Percentiles rank a stretch among this genome's conserved stretches.
Evolutionary conservation across 495 filamentous ascomycete species (phyloP).

Genomic region (Chaetomidium leptoderma): DNA sequence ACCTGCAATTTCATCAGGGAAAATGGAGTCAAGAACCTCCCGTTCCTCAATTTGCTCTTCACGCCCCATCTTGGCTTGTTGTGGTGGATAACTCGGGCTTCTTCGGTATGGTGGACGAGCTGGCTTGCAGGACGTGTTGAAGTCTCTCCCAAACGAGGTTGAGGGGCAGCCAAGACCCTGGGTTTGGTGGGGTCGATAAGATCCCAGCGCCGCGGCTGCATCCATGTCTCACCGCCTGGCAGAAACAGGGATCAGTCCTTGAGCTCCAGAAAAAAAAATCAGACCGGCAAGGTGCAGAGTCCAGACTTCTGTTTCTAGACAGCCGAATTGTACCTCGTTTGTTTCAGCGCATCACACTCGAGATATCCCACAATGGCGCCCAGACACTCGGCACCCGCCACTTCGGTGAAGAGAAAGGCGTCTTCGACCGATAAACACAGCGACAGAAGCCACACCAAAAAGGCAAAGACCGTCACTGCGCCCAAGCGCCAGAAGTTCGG

Average conservation of each 20-base stretch:
- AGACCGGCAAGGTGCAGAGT: neutral
- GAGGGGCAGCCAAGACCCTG: constrained; percentile 14
- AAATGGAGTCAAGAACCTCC: constrained; percentile 96
- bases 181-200: constrained; percentile 10
- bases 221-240: constrained; percentile 41
- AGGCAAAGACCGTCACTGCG: constrained; percentile 40
- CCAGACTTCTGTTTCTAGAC: neutral
- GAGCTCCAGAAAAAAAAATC: constrained; percentile 26
- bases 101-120: neutral
- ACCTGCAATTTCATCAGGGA: constrained; percentile 96
- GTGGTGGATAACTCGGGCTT: neutral
- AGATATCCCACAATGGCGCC: constrained; percentile 17
- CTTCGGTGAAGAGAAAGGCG: constrained; percentile 41
- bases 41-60: constrained; percentile 96
- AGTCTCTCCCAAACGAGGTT: neutral
- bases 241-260: constrained; percentile 22
- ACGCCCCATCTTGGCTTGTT: constrained; percentile 64
- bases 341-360: neutral
- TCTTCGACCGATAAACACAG: constrained; percentile 34
- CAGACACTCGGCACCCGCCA: constrained; percentile 24
- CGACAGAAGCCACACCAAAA: constrained; percentile 37
- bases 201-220: constrained; percentile 3
- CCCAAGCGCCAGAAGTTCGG: constrained; percentile 30
- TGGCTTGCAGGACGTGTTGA: neutral
- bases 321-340: neutral